Percentiles rank a stretch among this genome's conserved stretches.
Evolutionary conservation across 129 eudicot genomes (phyloP).

Genomic region (Pittosporum tobira): DNA sequence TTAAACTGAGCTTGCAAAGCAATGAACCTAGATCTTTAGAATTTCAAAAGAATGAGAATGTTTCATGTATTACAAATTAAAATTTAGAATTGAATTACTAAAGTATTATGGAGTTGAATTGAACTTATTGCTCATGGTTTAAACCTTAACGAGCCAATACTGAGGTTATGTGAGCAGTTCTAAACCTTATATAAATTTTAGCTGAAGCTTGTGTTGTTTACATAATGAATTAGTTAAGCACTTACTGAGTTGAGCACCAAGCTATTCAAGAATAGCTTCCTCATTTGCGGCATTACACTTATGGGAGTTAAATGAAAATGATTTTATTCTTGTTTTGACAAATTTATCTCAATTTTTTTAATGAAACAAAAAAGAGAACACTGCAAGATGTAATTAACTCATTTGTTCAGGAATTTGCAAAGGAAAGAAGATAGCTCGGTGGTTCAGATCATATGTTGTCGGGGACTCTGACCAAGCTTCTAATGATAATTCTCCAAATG

Average conservation of each 20-base stretch:
- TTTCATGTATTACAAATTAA: too few species aligned
- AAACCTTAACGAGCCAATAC: too few species aligned
- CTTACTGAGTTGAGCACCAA: neutral
- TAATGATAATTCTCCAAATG: conserved; percentile 27
- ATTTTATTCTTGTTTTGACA: conserved; percentile 5
- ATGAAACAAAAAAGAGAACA: neutral
- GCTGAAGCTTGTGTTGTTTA: neutral
- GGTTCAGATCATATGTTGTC: conserved; percentile 62
- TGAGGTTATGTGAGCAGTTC: too few species aligned
- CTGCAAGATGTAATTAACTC: conserved; percentile 14
- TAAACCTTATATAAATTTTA: neutral
- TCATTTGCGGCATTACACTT: neutral
- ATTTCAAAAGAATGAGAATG: too few species aligned
- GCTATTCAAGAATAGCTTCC: neutral
- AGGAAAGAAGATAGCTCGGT: conserved; percentile 61
- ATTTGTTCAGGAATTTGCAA: conserved; percentile 46
- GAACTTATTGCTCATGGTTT: too few species aligned
- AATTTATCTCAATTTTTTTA: conserved; percentile 3
- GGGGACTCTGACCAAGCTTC: conserved; percentile 42
- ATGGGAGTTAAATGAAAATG: neutral
- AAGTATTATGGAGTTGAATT: too few species aligned
- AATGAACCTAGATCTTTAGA: too few species aligned
- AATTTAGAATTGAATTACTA: too few species aligned
- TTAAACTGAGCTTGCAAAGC: too few species aligned
- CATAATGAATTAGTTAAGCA: neutral